Conservation (phyloP, 306 rosid species). For the Prunus kanzakura region DNA sequence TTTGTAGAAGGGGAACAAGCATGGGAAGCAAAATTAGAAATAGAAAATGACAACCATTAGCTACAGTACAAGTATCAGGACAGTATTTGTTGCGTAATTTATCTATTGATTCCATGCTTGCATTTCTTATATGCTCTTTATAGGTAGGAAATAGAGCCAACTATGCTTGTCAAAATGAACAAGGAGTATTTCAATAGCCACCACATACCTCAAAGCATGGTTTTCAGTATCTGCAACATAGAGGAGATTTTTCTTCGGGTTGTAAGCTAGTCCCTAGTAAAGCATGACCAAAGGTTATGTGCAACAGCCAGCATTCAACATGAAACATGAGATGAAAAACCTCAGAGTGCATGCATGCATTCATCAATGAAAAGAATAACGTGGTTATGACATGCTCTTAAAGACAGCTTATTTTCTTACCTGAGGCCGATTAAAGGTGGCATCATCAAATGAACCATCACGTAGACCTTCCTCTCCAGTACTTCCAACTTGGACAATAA, state of each 20-base stretch:
- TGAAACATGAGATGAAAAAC: conserved; percentile 10
- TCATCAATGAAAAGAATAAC: not conserved
- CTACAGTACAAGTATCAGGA: too few relatives aligned
- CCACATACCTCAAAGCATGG: conserved; percentile 85
- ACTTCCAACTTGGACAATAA: conserved; percentile 84
- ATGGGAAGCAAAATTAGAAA: not conserved
- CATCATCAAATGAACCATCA: conserved; percentile 87
- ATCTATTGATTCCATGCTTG: not conserved
- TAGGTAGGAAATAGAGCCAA: not conserved
- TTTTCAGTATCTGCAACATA: conserved; percentile 96
- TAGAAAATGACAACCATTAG: not conserved
- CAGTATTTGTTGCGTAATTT: too few relatives aligned
- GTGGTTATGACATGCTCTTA: not conserved
- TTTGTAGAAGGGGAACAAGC: not conserved
- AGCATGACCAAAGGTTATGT: conserved; percentile 22
- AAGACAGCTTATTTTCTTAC: conserved; percentile 27
- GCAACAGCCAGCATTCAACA: conserved; percentile 18
- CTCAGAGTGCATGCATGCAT: conserved; percentile 2
- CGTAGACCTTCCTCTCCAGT: conserved; percentile 85
- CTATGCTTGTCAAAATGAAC: not conserved
- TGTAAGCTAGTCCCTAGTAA: conserved; percentile 88
- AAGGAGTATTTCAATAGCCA: conserved; percentile 22
- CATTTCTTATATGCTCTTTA: not conserved
- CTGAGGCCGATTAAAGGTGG: conserved; percentile 92
- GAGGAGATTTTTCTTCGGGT: conserved; percentile 76